Base-by-base conservation (phyloP, 352 stramenopile species). In the Phytopythium kandeliae region DNA sequence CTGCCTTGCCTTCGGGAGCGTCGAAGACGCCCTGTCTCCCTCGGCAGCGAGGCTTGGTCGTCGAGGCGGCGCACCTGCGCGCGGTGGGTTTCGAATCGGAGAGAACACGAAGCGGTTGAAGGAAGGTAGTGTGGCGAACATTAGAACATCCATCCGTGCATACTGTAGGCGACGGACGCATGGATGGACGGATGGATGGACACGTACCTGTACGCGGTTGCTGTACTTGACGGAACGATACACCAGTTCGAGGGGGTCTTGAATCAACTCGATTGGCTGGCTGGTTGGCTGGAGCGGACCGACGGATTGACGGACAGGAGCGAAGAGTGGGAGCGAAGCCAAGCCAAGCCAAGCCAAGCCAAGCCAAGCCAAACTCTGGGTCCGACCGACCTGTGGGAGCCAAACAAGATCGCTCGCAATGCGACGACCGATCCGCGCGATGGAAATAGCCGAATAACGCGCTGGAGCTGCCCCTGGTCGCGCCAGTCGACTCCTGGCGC, bases 391-490 rank as follows among this genome's bases (percentile, higher is more conserved):
- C 38, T 28, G 38, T 22, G 4, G 38, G 21, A 30, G 38, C 22
- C 38, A 45, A 28, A 45, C 37, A 44, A 44, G 34, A 19, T 38
- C 13, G 37, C 25, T 44, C 37, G 37, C 19, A 42, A 42, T 35
- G 31, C 31, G 31, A 35, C 36, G 36, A 21, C 17, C n/a, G n/a
- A n/a, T 22, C 37, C 11, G 37, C 19, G 15, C n/a, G n/a, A n/a
- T n/a, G n/a, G n/a, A n/a, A n/a, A n/a, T n/a, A n/a, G n/a, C n/a
- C n/a, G n/a, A n/a, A n/a, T n/a, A n/a, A n/a, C n/a, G n/a, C n/a
- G n/a, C n/a, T n/a, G n/a, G n/a, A n/a, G n/a, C n/a, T n/a, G n/a
- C n/a, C n/a, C n/a, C n/a, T n/a, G n/a, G n/a, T n/a, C n/a, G n/a
- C n/a, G n/a, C n/a, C n/a, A n/a, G n/a, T n/a, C n/a, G n/a, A n/a